Base-by-base conservation (phyloP, 2,329 filamentous ascomycete genomes). In the Xylariaceae sp. region DNA sequence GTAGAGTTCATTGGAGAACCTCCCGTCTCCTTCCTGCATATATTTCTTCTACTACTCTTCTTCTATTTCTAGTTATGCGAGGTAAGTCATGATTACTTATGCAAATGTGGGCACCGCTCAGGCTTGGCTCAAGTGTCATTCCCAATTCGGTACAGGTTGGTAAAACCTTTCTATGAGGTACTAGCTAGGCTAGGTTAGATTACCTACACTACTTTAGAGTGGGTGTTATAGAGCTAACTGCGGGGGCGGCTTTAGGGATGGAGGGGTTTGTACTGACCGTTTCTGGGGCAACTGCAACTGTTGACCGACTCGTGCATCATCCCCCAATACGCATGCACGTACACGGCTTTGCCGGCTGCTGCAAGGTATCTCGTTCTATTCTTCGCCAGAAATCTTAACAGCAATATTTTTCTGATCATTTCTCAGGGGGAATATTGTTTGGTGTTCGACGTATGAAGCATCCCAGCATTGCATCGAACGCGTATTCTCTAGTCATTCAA, bases 261-360 rank as follows among this genome's bases (percentile, higher is more conserved):
- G 48, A n/a, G 44, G 51, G 45, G 47, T 33, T 15, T 32, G 10
- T 23, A 42, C 23, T 30, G 40, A 15, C 27, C 43, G 59, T 61
- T 61, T 55, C 59, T 46, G 53, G 59, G 59, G 53, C 57, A 61
- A 61, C 59, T 32, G 18, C 26, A 8, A 24, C 32, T 61, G 57
- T 61, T 61, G 59, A 59, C 49, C 40, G 41, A 21, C 44, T 46
- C 36, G 32, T 42, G 27, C 50, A 48, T 42, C 50, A 41, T 37
- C 23, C 24, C 21, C 24, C 7, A 32, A 35, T 45, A 35, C 30
- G 21, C 15, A 27, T 26, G 24, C 40, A 45, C 30, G 40, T 36
- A 20, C 18, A 45, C 36, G 1, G 21, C 44, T 32, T 30, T 41
- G 21, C 43, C 16, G 26, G 20, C 39, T 45, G 29, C 44, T 44